A percentile compares a stretch with the other conserved stretches of the same genome.
Evolutionary conservation across 23 red algal species (phyloP).

Genomic region (Pyropia haitanensis): DNA sequence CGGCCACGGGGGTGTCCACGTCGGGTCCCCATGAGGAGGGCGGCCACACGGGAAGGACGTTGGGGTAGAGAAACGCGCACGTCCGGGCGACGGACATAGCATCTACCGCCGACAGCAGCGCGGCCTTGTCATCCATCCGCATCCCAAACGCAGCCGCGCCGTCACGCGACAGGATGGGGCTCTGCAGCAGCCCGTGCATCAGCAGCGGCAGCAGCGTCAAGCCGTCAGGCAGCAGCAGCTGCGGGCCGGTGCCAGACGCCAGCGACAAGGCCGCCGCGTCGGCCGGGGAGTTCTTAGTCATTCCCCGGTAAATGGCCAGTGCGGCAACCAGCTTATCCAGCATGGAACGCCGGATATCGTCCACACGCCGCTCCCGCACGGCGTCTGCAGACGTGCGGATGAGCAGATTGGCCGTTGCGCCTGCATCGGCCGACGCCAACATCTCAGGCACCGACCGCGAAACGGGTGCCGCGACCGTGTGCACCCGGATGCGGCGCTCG

Average conservation of each 20-base stretch:
- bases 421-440: constrained; percentile 62
- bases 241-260: constrained; percentile 2
- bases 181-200: constrained; percentile 69
- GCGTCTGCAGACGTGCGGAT: constrained; percentile 44
- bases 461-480: constrained; percentile 75
- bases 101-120: constrained; percentile 53
- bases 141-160: constrained; percentile 54
- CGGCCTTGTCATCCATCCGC: constrained; percentile 85
- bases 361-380: constrained; percentile 45
- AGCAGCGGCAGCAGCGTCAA: constrained; percentile 77
- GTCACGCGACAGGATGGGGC: constrained; percentile 67
- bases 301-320: constrained; percentile 63
- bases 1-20: too few species aligned
- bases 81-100: constrained; percentile 41
- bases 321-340: constrained; percentile 61
- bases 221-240: constrained; percentile 80
- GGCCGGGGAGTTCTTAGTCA: constrained; percentile 9
- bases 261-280: background rate
- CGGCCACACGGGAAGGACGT: constrained; percentile 61
- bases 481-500: constrained; percentile 91
- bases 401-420: constrained; percentile 66
- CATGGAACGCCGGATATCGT: constrained; percentile 47
- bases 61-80: constrained; percentile 70
- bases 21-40: too few species aligned
- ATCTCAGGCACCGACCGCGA: constrained; percentile 54